phyloP scores from a whole-genome alignment of 169 alveolate genomes.

The Plasmodium coatneyi region DNA sequence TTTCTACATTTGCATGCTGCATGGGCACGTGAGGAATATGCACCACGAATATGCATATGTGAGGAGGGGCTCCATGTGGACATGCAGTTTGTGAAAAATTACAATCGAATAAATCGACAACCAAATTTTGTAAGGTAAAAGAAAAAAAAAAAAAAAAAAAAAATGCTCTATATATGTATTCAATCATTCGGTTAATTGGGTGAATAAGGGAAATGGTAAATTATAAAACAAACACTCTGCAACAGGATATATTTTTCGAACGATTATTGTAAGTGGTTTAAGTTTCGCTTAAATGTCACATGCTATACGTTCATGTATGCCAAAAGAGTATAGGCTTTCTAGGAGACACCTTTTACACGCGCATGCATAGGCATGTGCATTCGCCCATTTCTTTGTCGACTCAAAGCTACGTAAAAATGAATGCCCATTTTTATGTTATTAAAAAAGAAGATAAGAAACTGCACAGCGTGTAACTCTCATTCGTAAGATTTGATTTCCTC shows the following conservation, averaged over 20 bases:
- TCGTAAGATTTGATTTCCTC: neutral
- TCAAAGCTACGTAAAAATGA: neutral
- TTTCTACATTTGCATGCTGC: constrained; percentile 34
- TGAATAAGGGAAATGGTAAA: neutral
- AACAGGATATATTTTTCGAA: neutral
- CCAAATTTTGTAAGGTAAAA: neutral
- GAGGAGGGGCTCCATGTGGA: constrained; percentile 2
- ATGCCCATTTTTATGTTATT: neutral
- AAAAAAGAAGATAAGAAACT: neutral
- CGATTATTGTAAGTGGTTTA: neutral
- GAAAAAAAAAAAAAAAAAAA: neutral
- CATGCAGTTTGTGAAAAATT: constrained; percentile 32
- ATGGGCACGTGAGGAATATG: neutral
- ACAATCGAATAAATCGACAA: constrained; percentile 43
- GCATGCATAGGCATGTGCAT: neutral
- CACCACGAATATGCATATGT: neutral
- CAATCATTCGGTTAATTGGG: neutral
- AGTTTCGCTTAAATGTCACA: neutral
- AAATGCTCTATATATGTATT: neutral
- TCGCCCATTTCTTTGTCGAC: neutral
- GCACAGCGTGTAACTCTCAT: neutral
- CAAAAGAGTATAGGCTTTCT: neutral
- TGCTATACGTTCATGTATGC: neutral
- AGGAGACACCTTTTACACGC: neutral
- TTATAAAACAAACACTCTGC: neutral